Evolutionary conservation across 2,329 filamentous ascomycete species (phyloP), one percentile per base, ranked within the genome.

Genomic region (Gremmenia infestans): DNA sequence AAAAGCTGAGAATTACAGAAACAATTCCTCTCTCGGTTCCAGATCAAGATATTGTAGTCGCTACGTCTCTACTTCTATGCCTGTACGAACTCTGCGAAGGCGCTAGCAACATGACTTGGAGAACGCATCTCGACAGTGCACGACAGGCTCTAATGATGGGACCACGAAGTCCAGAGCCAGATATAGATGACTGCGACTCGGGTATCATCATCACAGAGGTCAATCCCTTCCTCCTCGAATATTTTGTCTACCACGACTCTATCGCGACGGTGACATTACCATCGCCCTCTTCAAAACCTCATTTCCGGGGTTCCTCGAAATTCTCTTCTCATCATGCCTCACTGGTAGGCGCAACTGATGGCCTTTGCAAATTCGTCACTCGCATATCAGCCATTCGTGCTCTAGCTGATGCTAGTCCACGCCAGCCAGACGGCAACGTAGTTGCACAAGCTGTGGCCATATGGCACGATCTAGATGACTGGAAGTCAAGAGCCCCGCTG

Each of bases 81-180:
- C 36, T 66, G 3, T 61, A 60, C 43, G 63, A 65, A 22, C 55
- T 61, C 4, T 64, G 58, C 22, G 58, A 60, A 47, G 64, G 64
- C 1, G 62, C 32, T 12, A 54, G 54, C 6, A 54, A 60, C 45
- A 42, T 50, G 28, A 23, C 40, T 3, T 63, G 60, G 46, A 37
- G 47, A n/a, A 14, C 9, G 11, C 57, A 64, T 37, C 54, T 66
- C 8, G 49, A 57, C 17, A 54, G 19, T 11, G 64, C 64, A 12
- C 35, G 61, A 14, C 45, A 58, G n/a, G 36, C 60, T 22, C 36
- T 56, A 12, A 50, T 54, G 2, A 48, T 52, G 37, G 25, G 61
- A 50, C n/a, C 32, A 52, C n/a, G 12, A 53, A 22, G 40, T 52
- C n/a, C 28, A 46, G 15, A 36, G 17, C 2, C 45, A 37, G n/a